Percentiles rank a stretch among this genome's conserved stretches.
These are phyloP conservation scores for Trichoderma parareesei DNA, from an alignment of 495 filamentous ascomycete genomes.

Conservation along the genomic window DNA sequence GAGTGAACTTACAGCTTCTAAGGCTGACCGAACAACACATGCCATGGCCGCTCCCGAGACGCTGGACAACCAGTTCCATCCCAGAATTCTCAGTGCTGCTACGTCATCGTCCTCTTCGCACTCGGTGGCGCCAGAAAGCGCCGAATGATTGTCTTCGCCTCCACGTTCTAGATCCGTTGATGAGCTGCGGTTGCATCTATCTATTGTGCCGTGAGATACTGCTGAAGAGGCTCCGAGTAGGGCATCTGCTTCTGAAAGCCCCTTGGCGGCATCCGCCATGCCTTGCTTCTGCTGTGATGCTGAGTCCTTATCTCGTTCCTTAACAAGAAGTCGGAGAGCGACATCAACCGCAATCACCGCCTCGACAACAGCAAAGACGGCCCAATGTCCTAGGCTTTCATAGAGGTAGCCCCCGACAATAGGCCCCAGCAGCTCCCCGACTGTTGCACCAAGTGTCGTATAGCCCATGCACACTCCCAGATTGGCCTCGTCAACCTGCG, in stretches of 20 bases:
- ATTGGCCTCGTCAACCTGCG: neutral
- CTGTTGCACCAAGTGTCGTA: neutral
- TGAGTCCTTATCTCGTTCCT: neutral
- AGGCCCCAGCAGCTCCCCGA: neutral
- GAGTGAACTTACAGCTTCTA: neutral
- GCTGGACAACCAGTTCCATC: neutral
- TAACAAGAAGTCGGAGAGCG: neutral
- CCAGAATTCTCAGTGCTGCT: neutral
- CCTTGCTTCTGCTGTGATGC: neutral
- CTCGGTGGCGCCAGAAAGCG: neutral
- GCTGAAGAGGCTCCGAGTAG: neutral
- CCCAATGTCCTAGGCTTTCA: neutral
- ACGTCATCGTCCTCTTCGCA: neutral
- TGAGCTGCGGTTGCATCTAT: neutral
- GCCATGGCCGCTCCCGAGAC: neutral
- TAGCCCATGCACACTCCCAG: constrained; percentile 2
- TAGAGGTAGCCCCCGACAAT: neutral
- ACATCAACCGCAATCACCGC: neutral
- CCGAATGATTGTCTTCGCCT: neutral
- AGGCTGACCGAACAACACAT: neutral
- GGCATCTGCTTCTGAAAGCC: neutral
- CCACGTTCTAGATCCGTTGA: constrained; percentile 1
- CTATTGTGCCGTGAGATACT: neutral
- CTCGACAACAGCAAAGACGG: neutral
- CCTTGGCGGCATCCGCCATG: neutral